Percentiles rank a stretch among this genome's conserved stretches.
These are phyloP conservation scores for Plasmodium adleri DNA, from an alignment of 169 alveolate species.

Conservation along the genomic window DNA sequence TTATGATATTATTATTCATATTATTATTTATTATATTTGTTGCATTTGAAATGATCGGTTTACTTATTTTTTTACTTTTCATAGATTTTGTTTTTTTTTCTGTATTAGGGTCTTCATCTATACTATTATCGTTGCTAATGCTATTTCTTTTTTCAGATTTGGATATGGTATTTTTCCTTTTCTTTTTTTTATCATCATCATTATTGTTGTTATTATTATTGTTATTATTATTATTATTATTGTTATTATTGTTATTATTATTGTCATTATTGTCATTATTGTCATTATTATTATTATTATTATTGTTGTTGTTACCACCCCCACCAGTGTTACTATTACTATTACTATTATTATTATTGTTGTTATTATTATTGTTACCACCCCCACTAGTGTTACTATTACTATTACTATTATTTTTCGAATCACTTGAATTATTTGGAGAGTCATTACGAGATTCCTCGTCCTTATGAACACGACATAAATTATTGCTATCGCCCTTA, in stretches of 20 bases:
- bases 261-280: not conserved
- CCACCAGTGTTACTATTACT: not conserved
- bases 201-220: not conserved
- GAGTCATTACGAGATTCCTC: too few species aligned
- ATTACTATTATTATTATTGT: not conserved
- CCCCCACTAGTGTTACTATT: not conserved
- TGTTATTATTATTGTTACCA: not conserved
- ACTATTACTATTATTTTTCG: too few species aligned
- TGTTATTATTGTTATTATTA: not conserved
- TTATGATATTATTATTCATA: too few species aligned
- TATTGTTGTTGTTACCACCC: not conserved
- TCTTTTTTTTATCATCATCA: not conserved
- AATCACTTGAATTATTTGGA: too few species aligned
- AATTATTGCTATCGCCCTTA: too few species aligned
- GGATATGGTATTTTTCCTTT: not conserved
- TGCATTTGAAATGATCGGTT: too few species aligned
- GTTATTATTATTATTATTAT: not conserved
- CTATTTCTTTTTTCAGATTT: not conserved
- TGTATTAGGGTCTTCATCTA: not conserved
- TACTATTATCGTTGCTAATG: not conserved
- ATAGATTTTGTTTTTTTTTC: not conserved
- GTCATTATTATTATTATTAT: not conserved
- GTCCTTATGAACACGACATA: too few species aligned
- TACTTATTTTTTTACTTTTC: not conserved
- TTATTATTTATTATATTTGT: too few species aligned